Evolutionary conservation across 805 yeast genomes (phyloP).

Genomic region (Hanseniaspora vineae): DNA sequence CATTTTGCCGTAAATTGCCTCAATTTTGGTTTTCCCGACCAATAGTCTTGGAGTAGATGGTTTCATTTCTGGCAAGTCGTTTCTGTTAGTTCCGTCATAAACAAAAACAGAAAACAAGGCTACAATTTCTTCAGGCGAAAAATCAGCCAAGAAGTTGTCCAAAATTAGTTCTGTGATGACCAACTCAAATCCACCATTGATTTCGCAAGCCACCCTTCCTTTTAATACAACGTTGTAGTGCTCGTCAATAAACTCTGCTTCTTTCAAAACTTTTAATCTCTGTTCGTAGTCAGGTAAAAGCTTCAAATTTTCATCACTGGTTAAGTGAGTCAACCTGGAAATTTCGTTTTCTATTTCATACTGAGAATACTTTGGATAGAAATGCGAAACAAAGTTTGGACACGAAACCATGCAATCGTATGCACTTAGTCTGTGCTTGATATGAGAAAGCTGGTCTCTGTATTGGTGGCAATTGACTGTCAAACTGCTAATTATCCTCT

Average conservation of each 20-base stretch:
- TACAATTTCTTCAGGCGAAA: constrained; percentile 93
- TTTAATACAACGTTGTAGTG: constrained; percentile 59
- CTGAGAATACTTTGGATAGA: constrained; percentile 32
- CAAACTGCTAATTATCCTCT: neutral
- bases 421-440: constrained; percentile 19
- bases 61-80: constrained; percentile 47
- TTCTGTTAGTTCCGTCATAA: constrained; percentile 64
- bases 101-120: constrained; percentile 87
- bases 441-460: neutral
- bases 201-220: constrained; percentile 90
- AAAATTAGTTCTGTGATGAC: constrained; percentile 78
- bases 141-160: constrained; percentile 85
- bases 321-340: constrained; percentile 39
- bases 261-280: constrained; percentile 62
- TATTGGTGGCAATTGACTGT: neutral
- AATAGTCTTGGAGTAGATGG: constrained; percentile 68
- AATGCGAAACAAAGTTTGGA: constrained; percentile 33
- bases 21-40: constrained; percentile 51
- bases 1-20: constrained; percentile 54
- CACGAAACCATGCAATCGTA: constrained; percentile 21
- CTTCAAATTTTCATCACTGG: constrained; percentile 82
- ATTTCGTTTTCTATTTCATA: constrained; percentile 37
- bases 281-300: constrained; percentile 89
- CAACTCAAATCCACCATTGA: constrained; percentile 83
- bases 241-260: constrained; percentile 69